Evolutionary conservation across 2,329 filamentous ascomycete genomes (phyloP).

Genomic region (Sporothrix inflata): DNA sequence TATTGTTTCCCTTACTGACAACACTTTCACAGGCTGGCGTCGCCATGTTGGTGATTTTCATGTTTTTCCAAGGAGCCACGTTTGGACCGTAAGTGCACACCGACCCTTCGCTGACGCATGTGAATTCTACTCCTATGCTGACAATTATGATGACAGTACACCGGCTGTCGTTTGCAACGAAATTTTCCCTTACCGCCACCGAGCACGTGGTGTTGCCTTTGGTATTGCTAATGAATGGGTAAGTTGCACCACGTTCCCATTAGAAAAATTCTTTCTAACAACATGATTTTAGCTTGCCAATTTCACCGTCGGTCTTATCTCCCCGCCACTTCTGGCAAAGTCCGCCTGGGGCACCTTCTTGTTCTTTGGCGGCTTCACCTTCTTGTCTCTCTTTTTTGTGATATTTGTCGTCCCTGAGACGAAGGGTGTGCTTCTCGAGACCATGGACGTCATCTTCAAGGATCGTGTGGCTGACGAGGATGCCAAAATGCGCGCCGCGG

Average conservation of each 20-base stretch:
- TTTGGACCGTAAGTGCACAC: neutral
- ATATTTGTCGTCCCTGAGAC: neutral
- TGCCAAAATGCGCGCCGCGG: conserved; percentile 4
- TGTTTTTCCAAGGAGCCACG: conserved; percentile 18
- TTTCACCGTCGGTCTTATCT: conserved; percentile 4
- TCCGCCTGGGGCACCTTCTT: neutral
- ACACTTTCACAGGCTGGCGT: neutral
- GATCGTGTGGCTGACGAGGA: conserved; percentile 13
- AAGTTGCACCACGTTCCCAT: no score
- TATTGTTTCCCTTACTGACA: no score
- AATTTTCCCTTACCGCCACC: conserved; percentile 8
- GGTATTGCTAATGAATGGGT: conserved; percentile 15
- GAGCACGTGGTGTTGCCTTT: conserved; percentile 6
- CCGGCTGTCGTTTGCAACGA: conserved; percentile 12
- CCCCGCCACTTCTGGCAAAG: neutral
- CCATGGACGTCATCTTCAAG: conserved; percentile 12
- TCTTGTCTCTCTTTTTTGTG: conserved; percentile 10
- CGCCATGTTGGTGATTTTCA: conserved; percentile 11
- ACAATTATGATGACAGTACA: neutral
- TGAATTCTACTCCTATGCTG: no score
- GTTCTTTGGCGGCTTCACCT: neutral
- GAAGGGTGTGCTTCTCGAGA: conserved; percentile 13
- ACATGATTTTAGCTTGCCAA: neutral
- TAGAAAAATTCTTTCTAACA: no score
- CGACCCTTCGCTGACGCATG: neutral